Conservation (phyloP, 345 rosid species). For the Hevea brasiliensis region DNA sequence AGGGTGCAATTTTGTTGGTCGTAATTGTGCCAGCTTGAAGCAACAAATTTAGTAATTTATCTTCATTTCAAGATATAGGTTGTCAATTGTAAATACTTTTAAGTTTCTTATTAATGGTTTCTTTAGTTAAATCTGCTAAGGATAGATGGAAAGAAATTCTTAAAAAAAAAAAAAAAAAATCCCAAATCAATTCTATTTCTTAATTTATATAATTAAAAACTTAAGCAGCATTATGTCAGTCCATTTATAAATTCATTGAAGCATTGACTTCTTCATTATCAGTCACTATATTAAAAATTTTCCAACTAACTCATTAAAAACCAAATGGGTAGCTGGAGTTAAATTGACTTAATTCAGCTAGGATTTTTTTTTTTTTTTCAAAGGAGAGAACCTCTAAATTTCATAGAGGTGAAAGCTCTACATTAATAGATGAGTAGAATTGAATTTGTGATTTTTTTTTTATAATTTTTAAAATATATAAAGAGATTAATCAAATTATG, state of each 20-base stretch:
- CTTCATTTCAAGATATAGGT: too few relatives aligned
- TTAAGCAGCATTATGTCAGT: background rate
- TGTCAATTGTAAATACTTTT: too few relatives aligned
- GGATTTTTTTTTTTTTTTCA: background rate
- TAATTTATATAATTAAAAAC: too few relatives aligned
- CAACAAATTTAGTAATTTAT: background rate
- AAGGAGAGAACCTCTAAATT: background rate
- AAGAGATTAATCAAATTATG: too few relatives aligned
- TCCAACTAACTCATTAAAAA: background rate
- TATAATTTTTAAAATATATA: too few relatives aligned
- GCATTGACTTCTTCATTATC: background rate
- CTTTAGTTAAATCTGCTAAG: background rate
- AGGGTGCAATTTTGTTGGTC: constrained; percentile 1
- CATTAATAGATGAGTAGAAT: too few relatives aligned
- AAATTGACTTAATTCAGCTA: background rate
- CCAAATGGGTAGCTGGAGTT: background rate
- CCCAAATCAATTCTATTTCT: background rate
- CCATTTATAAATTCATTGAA: background rate
- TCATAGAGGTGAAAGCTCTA: too few relatives aligned
- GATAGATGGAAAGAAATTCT: background rate
- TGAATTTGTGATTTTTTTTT: too few relatives aligned
- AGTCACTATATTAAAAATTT: background rate
- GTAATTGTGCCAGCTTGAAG: background rate
- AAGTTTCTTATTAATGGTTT: too few relatives aligned
- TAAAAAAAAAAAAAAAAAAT: background rate